A percentile compares a stretch with the other conserved stretches of the same genome.
phyloP scores from a whole-genome alignment of 768 basidiomycete genomes.

The Clitopilus hobsonii region DNA sequence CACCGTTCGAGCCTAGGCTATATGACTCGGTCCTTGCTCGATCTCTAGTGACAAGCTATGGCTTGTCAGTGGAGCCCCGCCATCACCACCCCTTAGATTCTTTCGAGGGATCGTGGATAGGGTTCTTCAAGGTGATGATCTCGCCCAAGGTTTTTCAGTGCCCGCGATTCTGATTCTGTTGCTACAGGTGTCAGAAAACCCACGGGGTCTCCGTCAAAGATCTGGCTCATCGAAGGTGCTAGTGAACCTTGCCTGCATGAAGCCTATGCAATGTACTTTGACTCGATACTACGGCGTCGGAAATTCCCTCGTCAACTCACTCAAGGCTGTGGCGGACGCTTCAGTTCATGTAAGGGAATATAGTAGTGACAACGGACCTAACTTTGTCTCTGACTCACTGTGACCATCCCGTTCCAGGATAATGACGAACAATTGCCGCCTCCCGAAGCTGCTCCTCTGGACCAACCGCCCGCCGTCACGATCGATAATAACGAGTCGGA shows the following conservation, averaged over 20 bases:
- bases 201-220: no score
- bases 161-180: conserved; percentile 2
- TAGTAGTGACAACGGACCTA: no score
- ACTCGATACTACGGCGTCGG: conserved; percentile 35
- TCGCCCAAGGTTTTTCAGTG: conserved; percentile 4
- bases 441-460: not conserved
- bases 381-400: no score
- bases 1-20: not conserved
- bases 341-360: not conserved
- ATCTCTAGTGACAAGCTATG: conserved; percentile 5
- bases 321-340: not conserved
- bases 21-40: conserved; percentile 20
- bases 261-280: conserved; percentile 46
- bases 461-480: no score
- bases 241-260: conserved; percentile 34
- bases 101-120: conserved; percentile 58
- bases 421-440: not conserved
- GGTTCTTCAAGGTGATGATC: conserved; percentile 54
- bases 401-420: not conserved
- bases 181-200: not conserved
- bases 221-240: not conserved
- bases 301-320: not conserved
- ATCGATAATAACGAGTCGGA: no score
- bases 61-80: conserved; percentile 17
- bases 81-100: conserved; percentile 35